Evolutionary conservation across 2,329 filamentous ascomycete species (phyloP).

Genomic region (Talaromyces sp.): DNA sequence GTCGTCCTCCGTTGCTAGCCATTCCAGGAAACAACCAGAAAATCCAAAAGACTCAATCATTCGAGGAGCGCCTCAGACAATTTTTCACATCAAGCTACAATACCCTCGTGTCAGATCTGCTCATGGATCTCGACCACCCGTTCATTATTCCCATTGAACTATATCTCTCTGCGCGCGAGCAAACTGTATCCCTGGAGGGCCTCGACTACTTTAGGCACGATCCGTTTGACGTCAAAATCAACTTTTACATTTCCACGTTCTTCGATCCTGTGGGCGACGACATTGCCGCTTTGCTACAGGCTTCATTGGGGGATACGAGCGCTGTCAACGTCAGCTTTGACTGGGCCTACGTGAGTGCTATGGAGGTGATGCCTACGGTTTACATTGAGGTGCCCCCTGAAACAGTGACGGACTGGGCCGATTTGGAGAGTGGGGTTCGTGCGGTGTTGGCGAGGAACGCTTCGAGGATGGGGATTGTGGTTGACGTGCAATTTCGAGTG

Average conservation of each 20-base stretch:
- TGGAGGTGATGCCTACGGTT: neutral
- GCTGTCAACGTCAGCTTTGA: neutral
- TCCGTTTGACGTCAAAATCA: neutral
- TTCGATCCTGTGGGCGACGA: neutral
- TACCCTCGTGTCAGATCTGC: neutral
- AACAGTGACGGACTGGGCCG: constrained; percentile 12
- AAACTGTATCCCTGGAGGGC: neutral
- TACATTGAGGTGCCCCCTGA: neutral
- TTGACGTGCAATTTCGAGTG: constrained; percentile 10
- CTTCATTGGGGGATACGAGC: neutral
- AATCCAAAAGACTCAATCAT: neutral
- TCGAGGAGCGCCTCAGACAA: neutral
- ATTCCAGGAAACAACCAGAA: neutral
- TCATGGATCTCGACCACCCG: neutral
- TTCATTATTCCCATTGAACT: constrained; percentile 13
- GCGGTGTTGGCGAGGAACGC: neutral
- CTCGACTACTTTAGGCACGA: neutral
- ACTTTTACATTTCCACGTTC: neutral
- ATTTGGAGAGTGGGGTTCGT: constrained; percentile 2
- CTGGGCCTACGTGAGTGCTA: neutral
- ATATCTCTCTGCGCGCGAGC: neutral
- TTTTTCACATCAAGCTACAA: neutral
- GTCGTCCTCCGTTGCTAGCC: neutral
- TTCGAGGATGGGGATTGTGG: neutral
- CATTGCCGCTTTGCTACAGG: neutral